Base-by-base conservation (phyloP, 1,284 basidiomycete species). In the Lentinula novae-zelandiae region DNA sequence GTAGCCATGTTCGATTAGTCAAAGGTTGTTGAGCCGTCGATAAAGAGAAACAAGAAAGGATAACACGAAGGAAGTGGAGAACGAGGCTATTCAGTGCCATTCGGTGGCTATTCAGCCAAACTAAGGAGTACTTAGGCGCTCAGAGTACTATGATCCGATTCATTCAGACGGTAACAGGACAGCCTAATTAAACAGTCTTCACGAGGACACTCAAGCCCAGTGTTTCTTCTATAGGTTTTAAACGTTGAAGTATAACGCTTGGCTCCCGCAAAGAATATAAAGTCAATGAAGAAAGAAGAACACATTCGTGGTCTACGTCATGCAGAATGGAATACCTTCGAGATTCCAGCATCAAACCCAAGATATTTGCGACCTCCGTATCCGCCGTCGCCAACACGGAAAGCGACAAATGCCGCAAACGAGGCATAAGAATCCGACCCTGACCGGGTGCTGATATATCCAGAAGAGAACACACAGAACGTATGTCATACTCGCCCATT, bases 261-360 rank as follows among this genome's bases (percentile, higher is more conserved):
- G 57, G 20, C 38, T 13, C 40, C 48, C 57, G 57, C 17, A 40
- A 17, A 42, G 38, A 34, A 52, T 42, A 20, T 40, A 58, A 44
- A 42, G 49, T 58, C 27, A 58, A 58, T 0, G 39, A 34, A 33
- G 31, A 31, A 13, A 58, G 48, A n/a, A 13, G 20, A 58, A 12
- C n/a, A 4, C 3, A n/a, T 34, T 34, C n/a, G 12, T 27, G 10
- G n/a, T 54, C 54, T 15, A 17, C 2, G 22, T 17, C 27, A 27
- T 36, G 9, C 31, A 33, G 8, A 33, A 10, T 36, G n/a, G 15
- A 7, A 31, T 13, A n/a, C 13, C n/a, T 22, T 13, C 49, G 48
- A 33, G 57, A 58, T 17, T 58, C 57, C 31, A 58, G 17, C 57
- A 58, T 52, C 7, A 27, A 15, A 9, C 20, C 31, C 17, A 52